These are phyloP conservation scores for Raddia guianensis DNA, from an alignment of 176 grass and related monocot genomes.

Conservation along the genomic window DNA sequence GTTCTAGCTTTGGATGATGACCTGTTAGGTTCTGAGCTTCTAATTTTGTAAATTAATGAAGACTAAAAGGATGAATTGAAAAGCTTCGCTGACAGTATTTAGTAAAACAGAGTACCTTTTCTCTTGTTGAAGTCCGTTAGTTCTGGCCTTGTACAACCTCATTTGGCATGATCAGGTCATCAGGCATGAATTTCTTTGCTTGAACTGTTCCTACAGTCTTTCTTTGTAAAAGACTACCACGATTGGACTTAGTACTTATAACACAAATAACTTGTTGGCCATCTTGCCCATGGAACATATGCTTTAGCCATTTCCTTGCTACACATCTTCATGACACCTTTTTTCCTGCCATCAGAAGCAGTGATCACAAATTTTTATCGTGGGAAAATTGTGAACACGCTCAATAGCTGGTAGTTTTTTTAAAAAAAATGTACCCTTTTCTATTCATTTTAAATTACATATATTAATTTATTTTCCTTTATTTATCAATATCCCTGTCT, in stretches of 20 bases:
- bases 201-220: background rate
- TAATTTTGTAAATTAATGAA: background rate
- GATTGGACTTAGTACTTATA: background rate
- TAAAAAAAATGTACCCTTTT: background rate
- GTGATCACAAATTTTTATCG: background rate
- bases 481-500: background rate
- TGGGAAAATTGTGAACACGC: background rate
- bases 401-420: background rate
- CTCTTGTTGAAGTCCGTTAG: background rate
- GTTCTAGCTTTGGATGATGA: background rate
- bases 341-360: background rate
- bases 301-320: background rate
- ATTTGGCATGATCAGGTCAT: background rate
- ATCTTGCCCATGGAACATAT: slow-evolving; percentile 1
- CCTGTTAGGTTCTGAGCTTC: background rate
- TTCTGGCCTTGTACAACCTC: background rate
- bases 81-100: background rate
- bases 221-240: background rate
- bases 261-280: background rate
- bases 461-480: background rate
- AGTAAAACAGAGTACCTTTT: background rate
- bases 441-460: background rate
- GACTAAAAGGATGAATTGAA: background rate
- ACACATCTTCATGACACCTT: background rate
- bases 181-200: background rate